A percentile compares a stretch with the other conserved stretches of the same genome.
Conservation (phyloP, 768 basidiomycete genomes). For the Hydnum rufescens region DNA sequence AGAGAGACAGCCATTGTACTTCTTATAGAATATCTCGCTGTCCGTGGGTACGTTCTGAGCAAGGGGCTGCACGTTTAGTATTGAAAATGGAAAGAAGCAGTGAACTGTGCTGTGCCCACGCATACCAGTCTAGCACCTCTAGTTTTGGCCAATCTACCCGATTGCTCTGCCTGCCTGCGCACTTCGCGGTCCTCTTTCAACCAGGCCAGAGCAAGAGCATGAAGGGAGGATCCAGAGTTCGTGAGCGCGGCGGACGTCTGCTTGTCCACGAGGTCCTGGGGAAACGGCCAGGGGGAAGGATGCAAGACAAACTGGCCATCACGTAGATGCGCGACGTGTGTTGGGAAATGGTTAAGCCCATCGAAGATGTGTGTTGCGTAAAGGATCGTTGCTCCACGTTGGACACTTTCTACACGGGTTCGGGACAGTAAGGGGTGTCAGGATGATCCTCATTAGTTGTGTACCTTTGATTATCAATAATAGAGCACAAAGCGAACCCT, state of each 20-base stretch:
- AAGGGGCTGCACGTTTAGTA: slow-evolving; percentile 3
- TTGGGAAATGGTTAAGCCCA: slow-evolving; percentile 78
- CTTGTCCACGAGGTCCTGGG: slow-evolving; percentile 4
- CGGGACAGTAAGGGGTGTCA: neutral
- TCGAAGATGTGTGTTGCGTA: slow-evolving; percentile 98
- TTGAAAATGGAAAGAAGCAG: neutral
- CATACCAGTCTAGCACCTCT: slow-evolving; percentile 39
- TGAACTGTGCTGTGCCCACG: slow-evolving; percentile 26
- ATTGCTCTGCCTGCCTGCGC: slow-evolving; percentile 35
- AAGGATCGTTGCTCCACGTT: slow-evolving; percentile 68
- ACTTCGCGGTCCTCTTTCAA: slow-evolving; percentile 61
- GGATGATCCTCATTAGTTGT: no score
- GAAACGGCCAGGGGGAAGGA: slow-evolving; percentile 53
- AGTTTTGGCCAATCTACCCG: slow-evolving; percentile 29
- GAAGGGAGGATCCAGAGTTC: slow-evolving; percentile 25
- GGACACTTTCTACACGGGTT: slow-evolving; percentile 36
- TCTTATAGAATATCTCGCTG: slow-evolving; percentile 70
- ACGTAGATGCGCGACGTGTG: slow-evolving; percentile 81
- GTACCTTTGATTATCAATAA: neutral
- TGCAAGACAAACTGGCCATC: slow-evolving; percentile 52
- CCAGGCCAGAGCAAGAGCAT: slow-evolving; percentile 69
- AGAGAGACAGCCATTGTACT: slow-evolving; percentile 27
- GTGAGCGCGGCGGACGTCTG: slow-evolving; percentile 11
- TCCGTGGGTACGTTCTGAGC: slow-evolving; percentile 42
- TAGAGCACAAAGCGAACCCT: slow-evolving; percentile 8